Percentiles rank a stretch among this genome's conserved stretches.
Conservation (phyloP, 352 stramenopile genomes). For the Aphanomyces invadans region DNA sequence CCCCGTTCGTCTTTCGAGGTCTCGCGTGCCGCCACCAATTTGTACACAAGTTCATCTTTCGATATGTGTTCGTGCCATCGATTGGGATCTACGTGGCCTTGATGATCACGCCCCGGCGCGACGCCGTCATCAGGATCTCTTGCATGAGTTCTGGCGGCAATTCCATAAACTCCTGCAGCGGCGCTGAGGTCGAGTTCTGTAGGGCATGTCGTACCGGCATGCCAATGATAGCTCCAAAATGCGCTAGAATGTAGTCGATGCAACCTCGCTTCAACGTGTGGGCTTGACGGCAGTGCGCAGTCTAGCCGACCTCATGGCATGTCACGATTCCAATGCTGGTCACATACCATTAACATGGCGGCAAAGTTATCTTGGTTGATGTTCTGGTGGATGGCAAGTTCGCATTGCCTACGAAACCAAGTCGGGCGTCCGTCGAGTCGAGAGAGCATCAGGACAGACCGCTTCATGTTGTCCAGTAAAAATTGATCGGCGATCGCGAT, state of each 20-base stretch:
- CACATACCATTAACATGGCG: slow-evolving; percentile 51
- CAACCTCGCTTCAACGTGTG: slow-evolving; percentile 73
- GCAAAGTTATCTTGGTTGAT: slow-evolving; percentile 71
- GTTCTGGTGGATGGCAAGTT: slow-evolving; percentile 54
- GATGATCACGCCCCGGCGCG: slow-evolving; percentile 56
- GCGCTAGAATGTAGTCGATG: slow-evolving; percentile 72
- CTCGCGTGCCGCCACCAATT: too few species aligned
- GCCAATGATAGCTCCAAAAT: slow-evolving; percentile 66
- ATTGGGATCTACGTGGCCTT: neutral
- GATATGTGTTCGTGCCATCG: neutral
- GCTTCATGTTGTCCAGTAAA: slow-evolving; percentile 45
- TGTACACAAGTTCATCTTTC: too few species aligned
- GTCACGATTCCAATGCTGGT: neutral
- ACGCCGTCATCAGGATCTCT: slow-evolving; percentile 60
- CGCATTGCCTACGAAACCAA: slow-evolving; percentile 49
- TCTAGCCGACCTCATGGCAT: too few species aligned
- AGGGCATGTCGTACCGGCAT: slow-evolving; percentile 55
- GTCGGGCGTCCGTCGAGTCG: neutral
- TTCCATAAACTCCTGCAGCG: slow-evolving; percentile 44
- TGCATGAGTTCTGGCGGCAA: slow-evolving; percentile 57
- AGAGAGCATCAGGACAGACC: too few species aligned
- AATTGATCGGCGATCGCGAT: slow-evolving; percentile 81
- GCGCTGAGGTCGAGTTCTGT: too few species aligned
- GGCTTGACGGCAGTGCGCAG: slow-evolving; percentile 57
- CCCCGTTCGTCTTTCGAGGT: too few species aligned